A percentile compares a stretch with the other conserved stretches of the same genome.
These are phyloP conservation scores for Pseudocercospora vitis DNA, from an alignment of 2,329 filamentous ascomycete species.

Conservation along the genomic window DNA sequence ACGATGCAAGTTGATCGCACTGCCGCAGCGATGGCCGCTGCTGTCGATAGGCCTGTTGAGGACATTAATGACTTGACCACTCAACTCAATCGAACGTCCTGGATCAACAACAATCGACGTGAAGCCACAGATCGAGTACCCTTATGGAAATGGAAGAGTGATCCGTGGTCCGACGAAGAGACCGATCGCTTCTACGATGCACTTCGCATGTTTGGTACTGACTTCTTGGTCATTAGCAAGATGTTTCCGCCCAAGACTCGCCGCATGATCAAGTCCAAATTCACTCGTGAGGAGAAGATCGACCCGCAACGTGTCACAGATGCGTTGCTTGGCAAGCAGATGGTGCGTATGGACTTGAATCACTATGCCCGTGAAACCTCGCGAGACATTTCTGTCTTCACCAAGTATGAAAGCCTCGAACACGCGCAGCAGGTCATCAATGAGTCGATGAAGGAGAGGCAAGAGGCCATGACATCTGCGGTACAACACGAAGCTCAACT, in stretches of 20 bases:
- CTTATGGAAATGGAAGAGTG: constrained; percentile 51
- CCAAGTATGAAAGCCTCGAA: constrained; percentile 37
- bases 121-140: constrained; percentile 48
- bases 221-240: constrained; percentile 76
- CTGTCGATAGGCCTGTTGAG: constrained; percentile 42
- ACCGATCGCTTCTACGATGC: constrained; percentile 76
- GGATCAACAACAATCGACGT: constrained; percentile 60
- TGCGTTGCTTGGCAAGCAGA: constrained; percentile 53
- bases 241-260: constrained; percentile 73
- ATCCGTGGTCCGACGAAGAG: constrained; percentile 68
- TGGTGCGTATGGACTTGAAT: constrained; percentile 43
- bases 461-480: constrained; percentile 37
- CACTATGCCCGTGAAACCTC: constrained; percentile 43
- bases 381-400: constrained; percentile 41
- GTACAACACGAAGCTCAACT: constrained; percentile 40
- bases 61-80: constrained; percentile 79
- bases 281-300: constrained; percentile 72
- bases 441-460: constrained; percentile 33
- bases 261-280: constrained; percentile 77
- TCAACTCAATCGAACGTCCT: constrained; percentile 67
- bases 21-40: constrained; percentile 56
- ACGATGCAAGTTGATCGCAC: constrained; percentile 69
- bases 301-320: constrained; percentile 64
- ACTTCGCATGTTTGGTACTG: constrained; percentile 74
- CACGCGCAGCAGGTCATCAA: constrained; percentile 39